A percentile compares a stretch with the other conserved stretches of the same genome.
Conservation (phyloP, 805 yeast genomes). For the Nakazawaea ambrosiae region DNA sequence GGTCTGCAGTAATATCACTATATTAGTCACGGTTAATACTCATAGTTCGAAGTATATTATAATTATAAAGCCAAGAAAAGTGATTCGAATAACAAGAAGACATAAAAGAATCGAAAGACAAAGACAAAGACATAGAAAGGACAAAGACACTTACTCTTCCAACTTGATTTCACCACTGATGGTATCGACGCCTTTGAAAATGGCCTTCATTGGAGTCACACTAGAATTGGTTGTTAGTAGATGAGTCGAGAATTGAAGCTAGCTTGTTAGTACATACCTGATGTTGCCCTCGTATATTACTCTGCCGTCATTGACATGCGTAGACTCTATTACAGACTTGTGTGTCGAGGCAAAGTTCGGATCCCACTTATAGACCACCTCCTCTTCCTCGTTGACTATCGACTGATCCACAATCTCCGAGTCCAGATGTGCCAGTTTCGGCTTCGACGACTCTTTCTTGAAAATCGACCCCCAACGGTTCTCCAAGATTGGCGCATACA, state of each 20-base stretch:
- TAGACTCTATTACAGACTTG: constrained; percentile 35
- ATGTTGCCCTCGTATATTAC: constrained; percentile 58
- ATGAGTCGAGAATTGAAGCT: constrained; percentile 37
- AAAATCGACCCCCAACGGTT: constrained; percentile 77
- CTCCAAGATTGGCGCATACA: constrained; percentile 72
- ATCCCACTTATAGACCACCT: constrained; percentile 57
- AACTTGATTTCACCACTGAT: constrained; percentile 53
- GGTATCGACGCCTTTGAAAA: constrained; percentile 48
- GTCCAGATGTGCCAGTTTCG: constrained; percentile 10
- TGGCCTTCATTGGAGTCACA: constrained; percentile 68
- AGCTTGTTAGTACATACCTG: constrained; percentile 42
- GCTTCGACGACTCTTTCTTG: constrained; percentile 18
- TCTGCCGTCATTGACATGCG: constrained; percentile 59
- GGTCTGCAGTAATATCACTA: background rate
- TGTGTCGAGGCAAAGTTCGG: constrained; percentile 75
- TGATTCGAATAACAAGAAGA: too few relatives aligned
- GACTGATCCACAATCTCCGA: constrained; percentile 44
- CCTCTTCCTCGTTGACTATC: constrained; percentile 30
- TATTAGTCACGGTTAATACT: background rate
- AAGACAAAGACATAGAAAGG: too few relatives aligned
- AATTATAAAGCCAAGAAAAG: background rate
- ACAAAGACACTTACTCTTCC: constrained; percentile 34
- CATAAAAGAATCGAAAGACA: too few relatives aligned
- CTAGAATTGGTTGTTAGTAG: constrained; percentile 22
- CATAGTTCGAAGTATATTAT: background rate